Conservation (phyloP, 345 rosid genomes). For the Citrus medica region DNA sequence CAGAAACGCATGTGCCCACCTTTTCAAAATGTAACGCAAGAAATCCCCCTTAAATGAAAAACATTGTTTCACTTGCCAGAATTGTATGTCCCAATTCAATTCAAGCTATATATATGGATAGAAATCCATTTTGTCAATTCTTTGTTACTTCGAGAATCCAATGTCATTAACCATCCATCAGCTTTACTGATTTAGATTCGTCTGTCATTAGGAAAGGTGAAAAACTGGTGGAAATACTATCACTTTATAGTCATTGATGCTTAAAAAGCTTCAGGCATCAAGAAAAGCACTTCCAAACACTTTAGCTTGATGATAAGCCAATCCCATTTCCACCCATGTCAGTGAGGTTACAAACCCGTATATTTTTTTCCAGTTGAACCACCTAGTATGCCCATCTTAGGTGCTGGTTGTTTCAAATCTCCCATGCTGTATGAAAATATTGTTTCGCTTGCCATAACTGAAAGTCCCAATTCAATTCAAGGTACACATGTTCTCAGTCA, state of each 20-base stretch:
- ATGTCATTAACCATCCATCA: neutral
- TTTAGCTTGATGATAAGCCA: too few relatives aligned
- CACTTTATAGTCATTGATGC: neutral
- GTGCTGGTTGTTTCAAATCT: neutral
- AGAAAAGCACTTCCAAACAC: neutral
- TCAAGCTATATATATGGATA: neutral
- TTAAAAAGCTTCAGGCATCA: neutral
- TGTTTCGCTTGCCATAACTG: neutral
- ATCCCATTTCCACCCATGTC: too few relatives aligned
- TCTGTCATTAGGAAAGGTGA: too few relatives aligned
- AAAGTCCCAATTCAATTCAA: neutral
- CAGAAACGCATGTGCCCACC: neutral
- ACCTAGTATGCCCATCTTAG: neutral
- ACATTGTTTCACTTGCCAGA: neutral
- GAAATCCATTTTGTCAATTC: neutral
- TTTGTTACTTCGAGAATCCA: neutral
- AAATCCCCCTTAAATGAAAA: neutral
- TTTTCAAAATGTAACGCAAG: neutral
- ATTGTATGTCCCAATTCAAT: neutral
- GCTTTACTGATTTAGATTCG: neutral
- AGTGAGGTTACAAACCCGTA: too few relatives aligned
- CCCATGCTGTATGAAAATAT: neutral
- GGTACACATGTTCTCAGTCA: neutral
- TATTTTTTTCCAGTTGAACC: too few relatives aligned
- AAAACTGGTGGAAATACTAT: neutral